phyloP scores from a whole-genome alignment of 768 basidiomycete species.

The Rubroboletus satanas region DNA sequence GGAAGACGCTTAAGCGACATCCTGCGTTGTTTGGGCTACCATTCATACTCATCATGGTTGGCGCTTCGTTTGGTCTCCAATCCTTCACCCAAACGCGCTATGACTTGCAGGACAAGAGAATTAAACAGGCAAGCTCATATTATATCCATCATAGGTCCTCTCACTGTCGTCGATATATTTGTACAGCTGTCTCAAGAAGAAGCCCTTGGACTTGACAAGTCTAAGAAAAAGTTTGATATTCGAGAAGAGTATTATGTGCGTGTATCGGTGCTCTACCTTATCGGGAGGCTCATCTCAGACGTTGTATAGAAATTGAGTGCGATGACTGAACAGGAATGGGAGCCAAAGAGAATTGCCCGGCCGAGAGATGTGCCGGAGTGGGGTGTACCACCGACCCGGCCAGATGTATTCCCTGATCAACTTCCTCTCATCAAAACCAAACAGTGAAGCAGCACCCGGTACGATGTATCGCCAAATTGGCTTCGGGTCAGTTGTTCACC shows the following conservation, averaged over 20 bases:
- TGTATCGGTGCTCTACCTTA: conserved; percentile 16
- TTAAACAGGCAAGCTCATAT: conserved; percentile 52
- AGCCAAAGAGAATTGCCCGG: conserved; percentile 77
- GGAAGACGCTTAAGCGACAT: conserved; percentile 50
- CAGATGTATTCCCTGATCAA: conserved; percentile 24
- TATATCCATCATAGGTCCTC: no score
- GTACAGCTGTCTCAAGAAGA: conserved; percentile 70
- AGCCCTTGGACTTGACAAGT: conserved; percentile 65
- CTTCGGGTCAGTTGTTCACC: not conserved
- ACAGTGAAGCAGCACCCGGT: not conserved
- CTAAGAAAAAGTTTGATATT: conserved; percentile 82
- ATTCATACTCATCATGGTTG: conserved; percentile 81
- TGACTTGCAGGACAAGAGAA: conserved; percentile 79
- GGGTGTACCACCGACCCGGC: conserved; percentile 71
- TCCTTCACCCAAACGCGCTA: conserved; percentile 88
- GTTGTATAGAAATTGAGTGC: conserved; percentile 54
- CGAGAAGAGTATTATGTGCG: conserved; percentile 95
- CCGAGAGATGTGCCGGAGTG: conserved; percentile 90
- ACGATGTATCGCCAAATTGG: not conserved
- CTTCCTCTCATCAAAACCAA: conserved; percentile 6
- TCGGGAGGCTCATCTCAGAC: not conserved
- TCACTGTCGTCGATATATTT: not conserved
- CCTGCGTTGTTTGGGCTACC: conserved; percentile 82
- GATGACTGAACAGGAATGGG: conserved; percentile 70
- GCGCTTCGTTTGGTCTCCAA: conserved; percentile 78